These are phyloP conservation scores for Syncephalastrum racemosum DNA, from an alignment of 371 early-diverging fungal species.

Conservation along the genomic window DNA sequence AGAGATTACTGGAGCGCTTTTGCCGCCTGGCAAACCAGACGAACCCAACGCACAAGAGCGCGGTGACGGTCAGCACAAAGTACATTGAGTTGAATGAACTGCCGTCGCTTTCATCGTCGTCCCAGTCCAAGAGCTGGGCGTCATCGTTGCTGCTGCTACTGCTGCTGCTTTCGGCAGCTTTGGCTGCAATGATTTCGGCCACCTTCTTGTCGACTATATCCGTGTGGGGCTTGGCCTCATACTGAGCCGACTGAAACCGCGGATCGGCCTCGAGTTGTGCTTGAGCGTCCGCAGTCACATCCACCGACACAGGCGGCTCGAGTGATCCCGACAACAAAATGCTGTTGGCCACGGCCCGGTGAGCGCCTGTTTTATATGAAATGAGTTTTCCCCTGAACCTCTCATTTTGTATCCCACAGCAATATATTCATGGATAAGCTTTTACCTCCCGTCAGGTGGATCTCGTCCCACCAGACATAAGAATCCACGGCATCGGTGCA, in stretches of 20 bases:
- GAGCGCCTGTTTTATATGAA: constrained; percentile 14
- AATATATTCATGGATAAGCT: neutral
- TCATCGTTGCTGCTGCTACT: neutral
- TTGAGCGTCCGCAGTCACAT: constrained; percentile 15
- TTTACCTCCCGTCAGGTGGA: constrained; percentile 46
- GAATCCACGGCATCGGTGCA: constrained; percentile 33
- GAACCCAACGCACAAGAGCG: constrained; percentile 26
- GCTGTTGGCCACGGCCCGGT: constrained; percentile 43
- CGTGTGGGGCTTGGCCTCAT: constrained; percentile 23
- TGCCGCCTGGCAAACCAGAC: constrained; percentile 23
- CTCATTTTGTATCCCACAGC: neutral
- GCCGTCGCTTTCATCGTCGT: neutral
- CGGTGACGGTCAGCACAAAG: constrained; percentile 20
- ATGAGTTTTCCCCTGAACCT: neutral
- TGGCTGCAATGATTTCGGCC: constrained; percentile 20
- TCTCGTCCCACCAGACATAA: constrained; percentile 51
- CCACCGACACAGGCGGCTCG: constrained; percentile 20
- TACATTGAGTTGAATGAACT: constrained; percentile 16
- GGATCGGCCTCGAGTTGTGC: constrained; percentile 9
- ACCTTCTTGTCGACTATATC: constrained; percentile 29
- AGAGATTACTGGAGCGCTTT: constrained; percentile 20
- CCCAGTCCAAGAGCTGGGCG: constrained; percentile 8
- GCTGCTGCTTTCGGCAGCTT: constrained; percentile 10
- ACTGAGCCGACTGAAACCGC: constrained; percentile 27
- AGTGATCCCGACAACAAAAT: constrained; percentile 36